A percentile compares a stretch with the other conserved stretches of the same genome.
These are phyloP conservation scores for Mucor circinelloides DNA, from an alignment of 371 early-diverging fungal genomes.

Conservation along the genomic window DNA sequence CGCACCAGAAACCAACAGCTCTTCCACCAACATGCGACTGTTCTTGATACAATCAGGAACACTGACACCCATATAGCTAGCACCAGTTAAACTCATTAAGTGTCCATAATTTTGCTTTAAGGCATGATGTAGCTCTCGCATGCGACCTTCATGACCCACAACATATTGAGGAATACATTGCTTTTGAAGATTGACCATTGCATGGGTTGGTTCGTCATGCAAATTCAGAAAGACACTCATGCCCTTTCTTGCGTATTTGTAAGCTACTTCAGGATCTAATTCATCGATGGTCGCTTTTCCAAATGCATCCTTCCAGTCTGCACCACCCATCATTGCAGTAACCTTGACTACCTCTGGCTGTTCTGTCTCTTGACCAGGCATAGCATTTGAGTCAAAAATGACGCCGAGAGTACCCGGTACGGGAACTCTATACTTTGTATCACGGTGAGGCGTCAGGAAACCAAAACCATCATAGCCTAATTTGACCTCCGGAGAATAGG, in stretches of 20 bases:
- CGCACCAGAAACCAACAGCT: slow-evolving; percentile 44
- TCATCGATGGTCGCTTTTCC: slow-evolving; percentile 26
- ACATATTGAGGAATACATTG: slow-evolving; percentile 92
- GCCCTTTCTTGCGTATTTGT: slow-evolving; percentile 32
- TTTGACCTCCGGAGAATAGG: slow-evolving; percentile 53
- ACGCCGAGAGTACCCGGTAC: slow-evolving; percentile 76
- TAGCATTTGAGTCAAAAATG: slow-evolving; percentile 87
- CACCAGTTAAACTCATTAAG: slow-evolving; percentile 74
- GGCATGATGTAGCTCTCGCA: slow-evolving; percentile 63
- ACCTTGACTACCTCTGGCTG: slow-evolving; percentile 49
- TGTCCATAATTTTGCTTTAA: slow-evolving; percentile 47
- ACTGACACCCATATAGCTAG: slow-evolving; percentile 84
- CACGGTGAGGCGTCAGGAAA: slow-evolving; percentile 79
- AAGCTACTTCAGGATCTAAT: slow-evolving; percentile 33
- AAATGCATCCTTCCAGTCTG: slow-evolving; percentile 64
- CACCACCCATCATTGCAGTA: slow-evolving; percentile 94
- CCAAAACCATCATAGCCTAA: slow-evolving; percentile 84
- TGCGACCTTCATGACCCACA: slow-evolving; percentile 76
- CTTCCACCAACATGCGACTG: slow-evolving; percentile 68
- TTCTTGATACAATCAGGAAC: slow-evolving; percentile 87
- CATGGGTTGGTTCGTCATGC: slow-evolving; percentile 50
- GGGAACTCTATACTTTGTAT: slow-evolving; percentile 37
- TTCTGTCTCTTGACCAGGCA: slow-evolving; percentile 65
- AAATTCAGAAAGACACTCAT: slow-evolving; percentile 63
- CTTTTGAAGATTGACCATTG: slow-evolving; percentile 59